Evolutionary conservation across 202 grass and related monocot genomes (phyloP).

Genomic region (Musa balbisiana): DNA sequence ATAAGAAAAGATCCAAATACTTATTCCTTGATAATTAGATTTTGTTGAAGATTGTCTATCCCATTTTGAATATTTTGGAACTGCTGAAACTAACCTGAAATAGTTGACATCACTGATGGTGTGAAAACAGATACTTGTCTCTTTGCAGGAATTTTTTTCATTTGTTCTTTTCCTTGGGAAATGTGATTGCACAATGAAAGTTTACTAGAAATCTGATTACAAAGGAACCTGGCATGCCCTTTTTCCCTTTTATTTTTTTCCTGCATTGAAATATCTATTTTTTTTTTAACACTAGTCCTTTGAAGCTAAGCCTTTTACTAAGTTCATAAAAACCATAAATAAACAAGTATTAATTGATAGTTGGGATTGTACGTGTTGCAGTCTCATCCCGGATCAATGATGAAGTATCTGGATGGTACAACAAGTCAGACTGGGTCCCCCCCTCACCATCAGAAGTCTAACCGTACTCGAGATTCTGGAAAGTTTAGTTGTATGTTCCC

Average conservation of each 20-base stretch:
- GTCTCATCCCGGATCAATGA: conserved; percentile 33
- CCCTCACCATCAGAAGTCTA: conserved; percentile 41
- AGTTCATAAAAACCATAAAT: too few relatives aligned
- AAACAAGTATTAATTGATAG: background rate
- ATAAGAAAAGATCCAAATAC: too few relatives aligned
- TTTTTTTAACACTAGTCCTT: background rate
- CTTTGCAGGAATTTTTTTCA: background rate
- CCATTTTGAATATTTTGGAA: too few relatives aligned
- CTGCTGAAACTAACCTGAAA: too few relatives aligned
- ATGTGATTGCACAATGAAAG: background rate
- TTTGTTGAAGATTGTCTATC: too few relatives aligned
- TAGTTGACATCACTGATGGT: background rate
- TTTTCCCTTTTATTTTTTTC: background rate
- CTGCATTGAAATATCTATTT: background rate
- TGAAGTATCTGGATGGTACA: conserved; percentile 41
- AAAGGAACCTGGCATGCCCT: too few relatives aligned
- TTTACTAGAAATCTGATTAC: background rate
- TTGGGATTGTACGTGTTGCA: conserved; percentile 24
- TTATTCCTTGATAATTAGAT: background rate
- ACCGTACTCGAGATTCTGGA: conserved; percentile 29
- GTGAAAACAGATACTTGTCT: background rate
- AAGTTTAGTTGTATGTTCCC: conserved; percentile 29
- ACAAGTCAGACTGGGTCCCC: conserved; percentile 35
- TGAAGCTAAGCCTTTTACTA: background rate
- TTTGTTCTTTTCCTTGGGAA: background rate